Evolutionary conservation across 2,329 filamentous ascomycete species (phyloP).

Genomic region (Colletotrichum somersetense): DNA sequence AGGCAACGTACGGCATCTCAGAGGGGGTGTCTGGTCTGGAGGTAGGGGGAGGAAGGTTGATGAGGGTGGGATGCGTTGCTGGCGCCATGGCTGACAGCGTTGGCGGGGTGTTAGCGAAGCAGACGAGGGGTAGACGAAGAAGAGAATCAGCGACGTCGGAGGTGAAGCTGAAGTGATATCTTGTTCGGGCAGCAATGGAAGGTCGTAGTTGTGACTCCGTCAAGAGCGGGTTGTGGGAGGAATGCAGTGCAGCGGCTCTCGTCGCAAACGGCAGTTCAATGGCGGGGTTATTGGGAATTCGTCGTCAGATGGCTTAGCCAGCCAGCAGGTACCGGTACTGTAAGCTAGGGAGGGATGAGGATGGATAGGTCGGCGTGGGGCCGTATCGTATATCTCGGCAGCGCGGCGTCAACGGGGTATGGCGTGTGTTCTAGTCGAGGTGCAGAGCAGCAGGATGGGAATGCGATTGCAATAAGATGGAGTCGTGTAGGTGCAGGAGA

Average conservation of each 20-base stretch:
- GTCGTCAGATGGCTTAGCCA: slow-evolving; percentile 1
- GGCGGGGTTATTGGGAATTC: neutral
- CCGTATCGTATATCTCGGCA: neutral
- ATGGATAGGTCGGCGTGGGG: neutral
- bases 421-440: neutral
- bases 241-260: neutral
- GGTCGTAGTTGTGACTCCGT: slow-evolving; percentile 3
- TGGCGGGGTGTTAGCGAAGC: neutral
- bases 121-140: neutral
- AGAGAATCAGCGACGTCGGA: neutral
- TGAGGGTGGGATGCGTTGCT: slow-evolving; percentile 72
- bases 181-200: neutral
- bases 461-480: neutral
- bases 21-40: slow-evolving; percentile 89
- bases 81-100: slow-evolving; percentile 52
- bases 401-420: neutral
- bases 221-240: neutral
- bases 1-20: slow-evolving; percentile 82
- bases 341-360: neutral
- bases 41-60: slow-evolving; percentile 85
- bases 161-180: slow-evolving; percentile 17
- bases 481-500: neutral
- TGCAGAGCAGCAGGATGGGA: neutral
- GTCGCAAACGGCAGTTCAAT: slow-evolving; percentile 16
- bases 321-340: neutral